A percentile compares a stretch with the other conserved stretches of the same genome.
Conservation (phyloP, 169 alveolate species). For the Hepatocystis sp. region DNA sequence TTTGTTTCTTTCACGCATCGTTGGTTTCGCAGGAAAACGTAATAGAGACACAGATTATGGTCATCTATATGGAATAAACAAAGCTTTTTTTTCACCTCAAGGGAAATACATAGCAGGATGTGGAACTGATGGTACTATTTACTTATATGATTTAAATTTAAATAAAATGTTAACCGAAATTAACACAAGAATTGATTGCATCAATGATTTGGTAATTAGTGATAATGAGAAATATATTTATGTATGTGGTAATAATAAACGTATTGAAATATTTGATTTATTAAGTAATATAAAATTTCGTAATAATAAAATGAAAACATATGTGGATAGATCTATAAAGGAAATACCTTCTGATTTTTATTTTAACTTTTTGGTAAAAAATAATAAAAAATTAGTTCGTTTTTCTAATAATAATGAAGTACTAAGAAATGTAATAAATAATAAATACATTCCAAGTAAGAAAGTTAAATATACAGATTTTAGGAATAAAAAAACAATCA, state of each 20-base stretch:
- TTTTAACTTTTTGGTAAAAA: no score
- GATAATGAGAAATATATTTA: conserved; percentile 73
- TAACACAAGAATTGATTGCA: conserved; percentile 45
- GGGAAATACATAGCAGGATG: conserved; percentile 77
- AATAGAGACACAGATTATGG: conserved; percentile 23
- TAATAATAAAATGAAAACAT: conserved; percentile 32
- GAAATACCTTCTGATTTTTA: not conserved
- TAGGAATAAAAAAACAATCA: conserved; percentile 18
- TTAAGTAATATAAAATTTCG: conserved; percentile 16
- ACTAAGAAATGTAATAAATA: conserved; percentile 5
- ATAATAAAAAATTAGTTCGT: not conserved
- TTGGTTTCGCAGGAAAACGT: conserved; percentile 2
- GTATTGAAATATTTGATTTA: conserved; percentile 63
- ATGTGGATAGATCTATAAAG: conserved; percentile 37
- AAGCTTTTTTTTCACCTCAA: conserved; percentile 72
- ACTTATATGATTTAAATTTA: conserved; percentile 64
- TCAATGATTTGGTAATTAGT: conserved; percentile 55
- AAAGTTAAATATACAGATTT: conserved; percentile 48
- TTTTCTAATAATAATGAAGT: not conserved
- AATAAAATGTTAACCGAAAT: conserved; percentile 54
- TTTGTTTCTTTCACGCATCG: conserved; percentile 11
- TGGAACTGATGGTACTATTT: conserved; percentile 64
- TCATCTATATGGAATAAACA: conserved; percentile 54
- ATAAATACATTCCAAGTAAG: conserved; percentile 27
- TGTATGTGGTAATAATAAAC: conserved; percentile 71